Evolutionary conservation across 1,139 yeast genomes (phyloP), one percentile per base, ranked within the genome.

Genomic region (Nakaseomyces bracarensis): DNA sequence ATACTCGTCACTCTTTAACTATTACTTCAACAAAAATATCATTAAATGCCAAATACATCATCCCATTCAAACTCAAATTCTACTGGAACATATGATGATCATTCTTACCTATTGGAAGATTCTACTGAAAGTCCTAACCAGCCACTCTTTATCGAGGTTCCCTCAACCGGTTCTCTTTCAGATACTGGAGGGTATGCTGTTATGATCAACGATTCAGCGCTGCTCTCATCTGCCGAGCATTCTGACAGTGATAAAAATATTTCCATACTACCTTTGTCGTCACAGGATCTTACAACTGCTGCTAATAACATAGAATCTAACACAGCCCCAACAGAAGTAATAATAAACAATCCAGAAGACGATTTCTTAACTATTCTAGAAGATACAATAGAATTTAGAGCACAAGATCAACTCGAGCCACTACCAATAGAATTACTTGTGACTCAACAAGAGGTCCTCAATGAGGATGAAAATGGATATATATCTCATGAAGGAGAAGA

Each of bases 141-240:
- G 11, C 36, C 36, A 13, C 25, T 33, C 5, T 33, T 33, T 18
- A 33, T 33, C 11, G 36, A 33, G 6, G 26, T 33, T 4, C 36
- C 26, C 6, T 33, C 36, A 4, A 13, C 19, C 3, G 18, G 18
- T 20, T 21, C 25, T 4, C 4, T 13, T 8, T 33, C 36, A 13
- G 36, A 33, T 13, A 21, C 6, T 14, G 36, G 26, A n/a, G 11
- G 11, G n/a, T 33, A 33, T 13, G 6, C 25, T 3, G 26, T 33
- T 5, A 33, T 33, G 25, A 4, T 33, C 4, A 33, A 33, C 14
- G 34, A 30, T 5, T 30, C 34, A 4, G 3, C 13, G 2, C 13
- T 30, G 22, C 22, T 22, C 6, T 9, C 22, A 4, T 30, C 34
- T 4, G 21, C n/a, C 9, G 14, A 10, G 18, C 22, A 30, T 4